Conservation (phyloP, 2,329 filamentous ascomycete species). For the Fusarium agapanthi region DNA sequence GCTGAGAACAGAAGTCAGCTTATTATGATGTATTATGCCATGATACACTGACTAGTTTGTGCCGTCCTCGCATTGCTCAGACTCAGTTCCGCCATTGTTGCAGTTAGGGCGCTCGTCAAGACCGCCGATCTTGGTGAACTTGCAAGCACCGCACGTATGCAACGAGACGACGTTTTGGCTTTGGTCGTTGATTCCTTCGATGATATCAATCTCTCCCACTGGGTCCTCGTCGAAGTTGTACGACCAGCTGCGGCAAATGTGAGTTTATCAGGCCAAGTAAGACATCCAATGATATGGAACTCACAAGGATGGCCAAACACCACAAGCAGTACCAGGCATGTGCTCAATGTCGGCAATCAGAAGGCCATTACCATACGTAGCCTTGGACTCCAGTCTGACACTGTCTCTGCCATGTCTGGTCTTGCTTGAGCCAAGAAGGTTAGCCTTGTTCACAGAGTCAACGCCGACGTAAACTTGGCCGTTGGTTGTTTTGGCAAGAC, state of each 20-base stretch:
- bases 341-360: slow-evolving; percentile 60
- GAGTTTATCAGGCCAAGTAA: not conserved
- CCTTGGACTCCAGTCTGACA: slow-evolving; percentile 71
- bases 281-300: not conserved
- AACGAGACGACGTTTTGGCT: slow-evolving; percentile 67
- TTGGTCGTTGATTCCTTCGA: slow-evolving; percentile 74
- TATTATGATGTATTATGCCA: fast-evolving
- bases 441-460: not conserved
- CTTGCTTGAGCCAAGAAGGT: slow-evolving; percentile 22
- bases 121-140: slow-evolving; percentile 54
- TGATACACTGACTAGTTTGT: slow-evolving; percentile 1
- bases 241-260: not conserved
- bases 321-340: slow-evolving; percentile 31
- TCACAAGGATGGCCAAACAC: slow-evolving; percentile 34
- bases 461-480: slow-evolving; percentile 3
- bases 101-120: slow-evolving; percentile 55
- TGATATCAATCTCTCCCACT: slow-evolving; percentile 75
- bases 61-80: slow-evolving; percentile 29
- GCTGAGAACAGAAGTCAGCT: not conserved
- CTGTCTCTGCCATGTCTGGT: slow-evolving; percentile 55
- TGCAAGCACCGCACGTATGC: slow-evolving; percentile 64
- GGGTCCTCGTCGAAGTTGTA: slow-evolving; percentile 26
- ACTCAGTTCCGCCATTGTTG: slow-evolving; percentile 51
- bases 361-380: slow-evolving; percentile 69
- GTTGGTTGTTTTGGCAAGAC: slow-evolving; percentile 36